Evolutionary conservation across 176 grass and related monocot genomes (phyloP).

Genomic region (Aegilops sharonensis): DNA sequence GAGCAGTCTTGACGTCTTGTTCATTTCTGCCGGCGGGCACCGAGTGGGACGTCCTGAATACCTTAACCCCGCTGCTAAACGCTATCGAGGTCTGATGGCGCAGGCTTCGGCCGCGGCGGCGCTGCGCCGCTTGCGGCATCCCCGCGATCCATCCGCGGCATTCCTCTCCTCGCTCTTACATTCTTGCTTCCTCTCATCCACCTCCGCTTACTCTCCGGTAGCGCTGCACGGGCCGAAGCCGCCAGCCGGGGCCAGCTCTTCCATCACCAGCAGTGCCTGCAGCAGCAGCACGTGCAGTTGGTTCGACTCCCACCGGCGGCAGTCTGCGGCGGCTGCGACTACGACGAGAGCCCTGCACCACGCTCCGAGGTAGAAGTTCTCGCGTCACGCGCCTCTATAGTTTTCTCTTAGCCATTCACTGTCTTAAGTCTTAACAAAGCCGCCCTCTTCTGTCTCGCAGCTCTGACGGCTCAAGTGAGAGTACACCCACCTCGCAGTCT

Average conservation of each 20-base stretch:
- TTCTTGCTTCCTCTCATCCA: not conserved
- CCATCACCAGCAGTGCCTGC: not conserved
- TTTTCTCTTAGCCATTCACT: not conserved
- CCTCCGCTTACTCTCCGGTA: not conserved
- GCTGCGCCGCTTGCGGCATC: conserved; percentile 40
- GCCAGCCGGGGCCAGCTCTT: not conserved
- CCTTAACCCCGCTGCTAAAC: not conserved
- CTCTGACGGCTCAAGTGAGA: conserved; percentile 26
- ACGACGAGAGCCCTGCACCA: conserved; percentile 23
- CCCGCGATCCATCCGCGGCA: not conserved
- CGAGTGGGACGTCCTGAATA: not conserved
- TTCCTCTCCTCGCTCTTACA: not conserved
- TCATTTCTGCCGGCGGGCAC: not conserved
- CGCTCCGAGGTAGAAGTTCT: conserved; percentile 23
- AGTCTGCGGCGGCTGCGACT: not conserved
- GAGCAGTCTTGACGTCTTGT: not conserved
- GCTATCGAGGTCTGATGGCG: not conserved
- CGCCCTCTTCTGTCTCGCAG: conserved; percentile 15
- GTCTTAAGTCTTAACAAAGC: not conserved
- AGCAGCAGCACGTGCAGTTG: not conserved
- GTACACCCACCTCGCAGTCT: conserved; percentile 8
- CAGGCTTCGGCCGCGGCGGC: conserved; percentile 19
- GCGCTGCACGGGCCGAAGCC: not conserved
- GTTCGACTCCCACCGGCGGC: conserved; percentile 1
- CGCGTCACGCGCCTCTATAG: not conserved